These are phyloP conservation scores for Diplodia sapinea DNA, from an alignment of 2,329 filamentous ascomycete species.

Conservation along the genomic window DNA sequence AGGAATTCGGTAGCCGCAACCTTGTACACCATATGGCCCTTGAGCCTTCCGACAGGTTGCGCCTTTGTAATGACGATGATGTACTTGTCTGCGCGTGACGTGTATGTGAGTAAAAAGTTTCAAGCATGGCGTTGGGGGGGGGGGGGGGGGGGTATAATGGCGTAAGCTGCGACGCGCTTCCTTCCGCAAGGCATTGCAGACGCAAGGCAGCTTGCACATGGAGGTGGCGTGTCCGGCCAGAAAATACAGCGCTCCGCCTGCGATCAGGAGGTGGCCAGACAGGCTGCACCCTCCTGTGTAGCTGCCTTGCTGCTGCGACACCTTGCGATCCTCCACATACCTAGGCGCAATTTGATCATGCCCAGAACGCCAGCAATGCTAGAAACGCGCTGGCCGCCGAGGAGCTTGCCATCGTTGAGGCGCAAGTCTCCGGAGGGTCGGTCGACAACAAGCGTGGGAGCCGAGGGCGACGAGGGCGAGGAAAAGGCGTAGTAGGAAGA, in stretches of 20 bases:
- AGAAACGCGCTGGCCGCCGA: constrained; percentile 81
- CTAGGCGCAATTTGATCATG: constrained; percentile 89
- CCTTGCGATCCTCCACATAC: constrained; percentile 55
- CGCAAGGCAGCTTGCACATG: constrained; percentile 33
- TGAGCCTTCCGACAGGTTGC: constrained; percentile 85
- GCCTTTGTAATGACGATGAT: constrained; percentile 95
- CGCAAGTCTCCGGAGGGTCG: constrained; percentile 89
- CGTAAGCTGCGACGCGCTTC: background rate
- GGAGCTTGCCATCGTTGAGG: constrained; percentile 77
- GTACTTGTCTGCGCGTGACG: constrained; percentile 79
- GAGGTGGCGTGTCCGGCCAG: too few species aligned
- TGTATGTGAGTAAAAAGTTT: constrained; percentile 1
- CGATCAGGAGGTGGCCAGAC: background rate
- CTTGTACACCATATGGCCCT: constrained; percentile 96
- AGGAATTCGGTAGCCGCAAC: constrained; percentile 90
- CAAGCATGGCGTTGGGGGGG: background rate
- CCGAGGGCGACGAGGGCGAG: constrained; percentile 89
- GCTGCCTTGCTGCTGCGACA: background rate
- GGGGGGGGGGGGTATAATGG: too few species aligned
- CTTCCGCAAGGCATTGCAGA: constrained; percentile 31
- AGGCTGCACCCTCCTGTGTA: background rate
- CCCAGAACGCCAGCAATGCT: constrained; percentile 95
- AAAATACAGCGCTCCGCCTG: background rate
- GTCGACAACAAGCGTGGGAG: constrained; percentile 86
- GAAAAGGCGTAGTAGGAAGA: constrained; percentile 94